Percentiles rank a stretch among this genome's conserved stretches.
Evolutionary conservation across 2,329 filamentous ascomycete species (phyloP).

Genomic region (Coniochaeta hoffmannii): DNA sequence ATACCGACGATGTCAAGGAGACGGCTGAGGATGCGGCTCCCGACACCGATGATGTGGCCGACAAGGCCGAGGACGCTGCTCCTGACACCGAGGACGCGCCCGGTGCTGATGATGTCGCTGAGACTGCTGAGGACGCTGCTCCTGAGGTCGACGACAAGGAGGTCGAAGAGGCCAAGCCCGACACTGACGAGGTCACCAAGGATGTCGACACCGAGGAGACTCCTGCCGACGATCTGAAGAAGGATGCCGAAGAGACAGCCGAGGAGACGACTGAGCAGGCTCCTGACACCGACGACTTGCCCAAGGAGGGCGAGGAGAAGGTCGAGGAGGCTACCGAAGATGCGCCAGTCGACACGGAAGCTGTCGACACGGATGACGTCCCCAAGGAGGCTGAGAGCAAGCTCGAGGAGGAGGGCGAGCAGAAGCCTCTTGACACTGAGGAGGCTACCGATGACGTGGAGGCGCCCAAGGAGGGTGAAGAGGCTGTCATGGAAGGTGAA

Average conservation of each 20-base stretch:
- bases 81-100: not conserved
- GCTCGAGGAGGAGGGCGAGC: conserved; percentile 5
- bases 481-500: conserved; percentile 9
- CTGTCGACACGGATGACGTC: conserved; percentile 8
- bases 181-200: conserved; percentile 6
- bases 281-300: conserved; percentile 6
- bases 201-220: conserved; percentile 4
- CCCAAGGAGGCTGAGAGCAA: conserved; percentile 6
- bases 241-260: conserved; percentile 7
- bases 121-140: conserved; percentile 6
- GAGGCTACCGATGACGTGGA: conserved; percentile 8
- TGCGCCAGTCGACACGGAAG: conserved; percentile 15
- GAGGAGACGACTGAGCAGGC: conserved; percentile 9
- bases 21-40: conserved; percentile 4
- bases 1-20: conserved; percentile 11
- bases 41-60: conserved; percentile 32
- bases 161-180: conserved; percentile 4
- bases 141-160: conserved; percentile 4
- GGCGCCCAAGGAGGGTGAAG: not conserved
- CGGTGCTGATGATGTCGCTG: not conserved
- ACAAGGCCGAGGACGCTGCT: not conserved
- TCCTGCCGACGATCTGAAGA: conserved; percentile 4
- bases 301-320: not conserved
- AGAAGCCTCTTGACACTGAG: conserved; percentile 10
- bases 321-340: conserved; percentile 13